phyloP scores from a whole-genome alignment of 2,329 filamentous ascomycete genomes.

The Metarhizium guizhouense region DNA sequence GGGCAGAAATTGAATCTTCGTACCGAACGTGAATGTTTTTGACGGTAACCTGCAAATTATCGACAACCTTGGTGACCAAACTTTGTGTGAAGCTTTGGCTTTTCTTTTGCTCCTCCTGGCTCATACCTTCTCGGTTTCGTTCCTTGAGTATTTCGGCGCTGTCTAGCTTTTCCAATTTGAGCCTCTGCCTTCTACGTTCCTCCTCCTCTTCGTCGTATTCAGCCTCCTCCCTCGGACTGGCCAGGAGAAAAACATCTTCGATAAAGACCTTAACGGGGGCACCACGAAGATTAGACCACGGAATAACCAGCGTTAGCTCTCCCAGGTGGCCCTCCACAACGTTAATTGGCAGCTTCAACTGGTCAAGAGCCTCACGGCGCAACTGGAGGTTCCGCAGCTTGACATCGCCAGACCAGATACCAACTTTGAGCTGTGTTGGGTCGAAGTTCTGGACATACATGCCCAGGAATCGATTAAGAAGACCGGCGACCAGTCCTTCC shows the following conservation, averaged over 20 bases:
- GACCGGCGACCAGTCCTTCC: conserved; percentile 89
- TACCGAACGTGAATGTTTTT: conserved; percentile 99
- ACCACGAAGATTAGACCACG: conserved; percentile 93
- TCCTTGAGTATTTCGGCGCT: conserved; percentile 93
- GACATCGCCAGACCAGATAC: conserved; percentile 98
- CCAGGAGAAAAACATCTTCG: conserved; percentile 91
- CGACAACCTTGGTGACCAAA: conserved; percentile 89
- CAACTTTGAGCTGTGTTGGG: conserved; percentile 92
- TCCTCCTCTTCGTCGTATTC: conserved; percentile 93
- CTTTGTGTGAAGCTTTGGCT: conserved; percentile 97
- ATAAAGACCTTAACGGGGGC: conserved; percentile 93
- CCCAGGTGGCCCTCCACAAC: conserved; percentile 93
- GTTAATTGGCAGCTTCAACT: conserved; percentile 92
- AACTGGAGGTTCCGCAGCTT: conserved; percentile 89
- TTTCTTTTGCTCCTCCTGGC: conserved; percentile 90
- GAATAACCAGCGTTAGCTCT: conserved; percentile 83
- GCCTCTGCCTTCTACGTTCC: conserved; percentile 70
- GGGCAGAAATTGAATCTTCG: conserved; percentile 92
- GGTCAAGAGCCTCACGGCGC: conserved; percentile 88
- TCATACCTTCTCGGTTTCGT: conserved; percentile 84
- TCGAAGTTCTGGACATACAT: conserved; percentile 99
- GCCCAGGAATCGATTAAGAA: conserved; percentile 98
- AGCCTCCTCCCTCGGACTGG: conserved; percentile 90
- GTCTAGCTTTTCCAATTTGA: conserved; percentile 98
- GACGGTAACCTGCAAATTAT: conserved; percentile 94